These are phyloP conservation scores for Scedosporium minutisporum DNA, from an alignment of 2,329 filamentous ascomycete species.

Conservation along the genomic window DNA sequence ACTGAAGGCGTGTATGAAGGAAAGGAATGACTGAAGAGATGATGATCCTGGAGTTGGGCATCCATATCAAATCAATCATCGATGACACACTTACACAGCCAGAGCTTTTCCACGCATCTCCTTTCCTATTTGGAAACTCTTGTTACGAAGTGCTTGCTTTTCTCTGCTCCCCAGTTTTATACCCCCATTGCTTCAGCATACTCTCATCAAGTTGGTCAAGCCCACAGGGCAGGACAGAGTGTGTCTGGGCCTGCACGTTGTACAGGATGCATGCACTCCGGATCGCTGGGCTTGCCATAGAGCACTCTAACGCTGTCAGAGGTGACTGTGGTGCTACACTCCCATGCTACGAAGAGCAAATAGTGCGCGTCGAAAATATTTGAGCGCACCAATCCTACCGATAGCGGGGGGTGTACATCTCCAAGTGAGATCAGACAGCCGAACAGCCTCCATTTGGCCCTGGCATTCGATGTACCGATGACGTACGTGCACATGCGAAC, in stretches of 20 bases:
- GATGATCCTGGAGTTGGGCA: not conserved
- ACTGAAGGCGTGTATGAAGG: not conserved
- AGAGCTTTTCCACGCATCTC: not conserved
- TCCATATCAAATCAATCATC: not conserved
- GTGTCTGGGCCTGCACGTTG: not conserved
- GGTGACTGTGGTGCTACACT: no score
- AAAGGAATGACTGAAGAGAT: not conserved
- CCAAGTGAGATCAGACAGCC: not conserved
- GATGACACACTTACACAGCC: not conserved
- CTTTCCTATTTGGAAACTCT: not conserved
- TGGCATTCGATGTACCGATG: not conserved
- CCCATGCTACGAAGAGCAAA: no score
- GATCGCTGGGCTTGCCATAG: not conserved
- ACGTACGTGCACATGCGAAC: slow-evolving; percentile 6
- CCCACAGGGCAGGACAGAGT: no score
- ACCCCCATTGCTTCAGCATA: no score
- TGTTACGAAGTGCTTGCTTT: not conserved
- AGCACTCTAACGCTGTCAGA: no score
- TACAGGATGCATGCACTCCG: slow-evolving; percentile 1
- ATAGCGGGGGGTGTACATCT: not conserved
- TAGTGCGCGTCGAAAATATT: no score
- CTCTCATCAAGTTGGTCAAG: no score
- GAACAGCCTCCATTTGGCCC: not conserved
- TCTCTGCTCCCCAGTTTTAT: not conserved
- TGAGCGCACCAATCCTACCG: not conserved